Percentiles rank a stretch among this genome's conserved stretches.
These are phyloP conservation scores for Arachis monticola DNA, from an alignment of 331 rosid genomes.

Conservation along the genomic window DNA sequence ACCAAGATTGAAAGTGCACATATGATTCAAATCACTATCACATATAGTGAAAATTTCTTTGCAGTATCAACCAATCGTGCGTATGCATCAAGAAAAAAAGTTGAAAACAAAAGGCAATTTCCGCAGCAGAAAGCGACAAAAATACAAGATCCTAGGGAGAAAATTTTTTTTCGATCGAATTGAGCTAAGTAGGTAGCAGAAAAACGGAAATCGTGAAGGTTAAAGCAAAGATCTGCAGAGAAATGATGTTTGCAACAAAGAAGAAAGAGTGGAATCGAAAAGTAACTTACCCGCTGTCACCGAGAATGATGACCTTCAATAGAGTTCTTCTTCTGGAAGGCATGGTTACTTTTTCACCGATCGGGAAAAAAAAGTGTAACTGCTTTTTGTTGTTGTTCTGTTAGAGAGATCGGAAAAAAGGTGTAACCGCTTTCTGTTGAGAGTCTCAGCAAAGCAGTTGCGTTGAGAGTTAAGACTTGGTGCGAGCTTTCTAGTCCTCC, in stretches of 20 bases:
- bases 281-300: conserved; percentile 89
- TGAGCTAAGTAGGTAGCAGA: background rate
- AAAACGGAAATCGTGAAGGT: background rate
- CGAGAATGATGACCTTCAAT: conserved; percentile 97
- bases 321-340: conserved; percentile 98
- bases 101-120: background rate
- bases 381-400: background rate
- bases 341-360: conserved; percentile 49
- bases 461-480: background rate
- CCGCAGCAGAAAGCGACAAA: background rate
- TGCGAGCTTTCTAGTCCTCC: background rate
- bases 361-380: conserved; percentile 29
- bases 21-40: background rate
- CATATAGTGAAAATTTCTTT: background rate
- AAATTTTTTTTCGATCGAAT: background rate
- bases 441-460: background rate
- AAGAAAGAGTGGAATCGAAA: conserved; percentile 8
- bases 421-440: background rate
- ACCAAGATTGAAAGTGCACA: background rate
- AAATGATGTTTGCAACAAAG: background rate
- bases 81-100: background rate
- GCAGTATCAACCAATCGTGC: background rate
- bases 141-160: background rate
- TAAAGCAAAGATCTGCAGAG: conserved; percentile 42
- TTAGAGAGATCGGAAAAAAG: background rate